Evolutionary conservation across 176 grass and related monocot genomes (phyloP).

Genomic region (Eleusine coracana): DNA sequence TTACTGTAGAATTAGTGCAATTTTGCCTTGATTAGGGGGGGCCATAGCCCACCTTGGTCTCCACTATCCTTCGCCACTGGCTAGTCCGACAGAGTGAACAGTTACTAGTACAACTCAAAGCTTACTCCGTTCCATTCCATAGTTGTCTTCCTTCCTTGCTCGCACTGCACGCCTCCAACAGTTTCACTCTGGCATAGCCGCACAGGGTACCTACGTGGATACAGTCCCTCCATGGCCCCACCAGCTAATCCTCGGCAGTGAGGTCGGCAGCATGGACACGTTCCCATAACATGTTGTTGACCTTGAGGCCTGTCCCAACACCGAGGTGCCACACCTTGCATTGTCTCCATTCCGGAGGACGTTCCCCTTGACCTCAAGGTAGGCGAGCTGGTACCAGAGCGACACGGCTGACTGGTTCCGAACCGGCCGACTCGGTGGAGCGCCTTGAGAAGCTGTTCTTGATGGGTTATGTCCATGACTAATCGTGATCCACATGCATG

Average conservation of each 20-base stretch:
- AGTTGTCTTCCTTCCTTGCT: no score
- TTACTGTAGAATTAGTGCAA: no score
- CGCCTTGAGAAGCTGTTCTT: conserved; percentile 3
- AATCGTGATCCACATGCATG: no score
- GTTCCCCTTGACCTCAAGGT: conserved; percentile 56
- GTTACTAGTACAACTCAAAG: no score
- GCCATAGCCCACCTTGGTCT: no score
- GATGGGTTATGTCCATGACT: no score
- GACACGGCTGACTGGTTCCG: conserved; percentile 82
- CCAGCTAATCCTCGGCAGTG: not conserved
- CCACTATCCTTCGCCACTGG: no score
- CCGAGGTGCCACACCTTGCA: conserved; percentile 64
- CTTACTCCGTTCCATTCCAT: no score
- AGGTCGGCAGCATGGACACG: conserved; percentile 10
- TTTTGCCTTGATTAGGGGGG: no score
- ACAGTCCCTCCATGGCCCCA: conserved; percentile 47
- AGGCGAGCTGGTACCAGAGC: conserved; percentile 87
- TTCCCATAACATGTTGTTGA: conserved; percentile 60
- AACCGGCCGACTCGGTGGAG: conserved; percentile 82
- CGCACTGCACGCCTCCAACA: no score
- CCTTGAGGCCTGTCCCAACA: conserved; percentile 64
- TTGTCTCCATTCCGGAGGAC: conserved; percentile 48
- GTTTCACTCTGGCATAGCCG: not conserved
- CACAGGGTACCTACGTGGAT: conserved; percentile 44
- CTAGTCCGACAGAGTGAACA: no score